These are phyloP conservation scores for Rhodosporidiobolus sp. DNA, from an alignment of 768 basidiomycete species.

Conservation along the genomic window DNA sequence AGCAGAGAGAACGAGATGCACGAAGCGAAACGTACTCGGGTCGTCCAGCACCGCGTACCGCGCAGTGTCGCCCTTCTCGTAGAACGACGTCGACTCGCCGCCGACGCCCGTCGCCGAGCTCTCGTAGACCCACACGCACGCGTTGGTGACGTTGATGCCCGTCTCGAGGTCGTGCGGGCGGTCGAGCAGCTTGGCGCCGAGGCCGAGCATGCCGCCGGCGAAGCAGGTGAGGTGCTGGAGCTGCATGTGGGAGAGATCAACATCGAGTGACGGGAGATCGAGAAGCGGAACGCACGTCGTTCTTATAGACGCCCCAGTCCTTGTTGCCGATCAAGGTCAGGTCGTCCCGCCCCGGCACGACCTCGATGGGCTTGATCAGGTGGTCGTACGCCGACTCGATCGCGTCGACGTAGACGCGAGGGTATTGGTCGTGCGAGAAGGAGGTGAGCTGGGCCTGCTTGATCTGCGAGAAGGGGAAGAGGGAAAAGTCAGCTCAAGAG, in stretches of 20 bases:
- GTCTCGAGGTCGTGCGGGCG: conserved; percentile 47
- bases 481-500: neutral
- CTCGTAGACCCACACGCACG: conserved; percentile 50
- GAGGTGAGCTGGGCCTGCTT: conserved; percentile 51
- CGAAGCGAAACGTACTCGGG: neutral
- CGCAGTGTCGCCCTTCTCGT: conserved; percentile 6
- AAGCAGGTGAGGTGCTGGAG: conserved; percentile 47
- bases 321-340: conserved; percentile 6
- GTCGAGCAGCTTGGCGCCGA: conserved; percentile 49
- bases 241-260: neutral
- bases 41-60: conserved; percentile 4
- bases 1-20: neutral
- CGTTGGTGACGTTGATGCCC: conserved; percentile 45
- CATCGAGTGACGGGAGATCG: neutral
- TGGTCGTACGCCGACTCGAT: conserved; percentile 47
- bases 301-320: conserved; percentile 13
- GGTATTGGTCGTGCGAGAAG: conserved; percentile 46
- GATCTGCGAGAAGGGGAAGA: conserved; percentile 42
- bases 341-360: conserved; percentile 43
- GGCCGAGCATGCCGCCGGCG: conserved; percentile 53
- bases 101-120: conserved; percentile 39
- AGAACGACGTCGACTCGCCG: conserved; percentile 39
- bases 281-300: neutral
- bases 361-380: conserved; percentile 46
- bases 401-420: conserved; percentile 48